Conservation (phyloP, 2,329 filamentous ascomycete species). For the Raffaelea albimanens region DNA sequence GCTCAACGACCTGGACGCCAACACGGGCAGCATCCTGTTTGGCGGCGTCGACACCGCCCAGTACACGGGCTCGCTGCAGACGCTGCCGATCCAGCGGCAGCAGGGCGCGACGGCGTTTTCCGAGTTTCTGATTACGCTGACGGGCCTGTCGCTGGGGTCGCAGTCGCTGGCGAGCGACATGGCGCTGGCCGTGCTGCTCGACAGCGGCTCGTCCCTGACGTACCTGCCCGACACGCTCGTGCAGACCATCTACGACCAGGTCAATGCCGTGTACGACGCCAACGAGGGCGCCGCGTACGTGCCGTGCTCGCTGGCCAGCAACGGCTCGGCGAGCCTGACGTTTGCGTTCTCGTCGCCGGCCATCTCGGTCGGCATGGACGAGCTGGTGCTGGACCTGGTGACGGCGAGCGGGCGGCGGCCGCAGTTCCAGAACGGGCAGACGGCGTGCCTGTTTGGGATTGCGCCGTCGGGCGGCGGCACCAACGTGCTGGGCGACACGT, state of each 20-base stretch:
- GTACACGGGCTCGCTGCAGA: slow-evolving; percentile 53
- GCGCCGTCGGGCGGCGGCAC: slow-evolving; percentile 44
- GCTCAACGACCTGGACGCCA: slow-evolving; percentile 62
- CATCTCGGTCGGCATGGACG: slow-evolving; percentile 47
- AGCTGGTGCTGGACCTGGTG: slow-evolving; percentile 47
- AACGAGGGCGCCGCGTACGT: slow-evolving; percentile 49
- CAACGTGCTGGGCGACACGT: slow-evolving; percentile 64
- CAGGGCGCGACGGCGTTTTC: slow-evolving; percentile 37
- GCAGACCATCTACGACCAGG: slow-evolving; percentile 43
- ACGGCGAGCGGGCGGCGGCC: slow-evolving; percentile 36
- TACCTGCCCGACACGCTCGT: slow-evolving; percentile 53
- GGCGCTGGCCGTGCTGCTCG: slow-evolving; percentile 56
- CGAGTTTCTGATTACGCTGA: slow-evolving; percentile 63
- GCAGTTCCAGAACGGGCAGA: slow-evolving; percentile 40
- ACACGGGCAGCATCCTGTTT: slow-evolving; percentile 60
- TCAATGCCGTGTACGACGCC: slow-evolving; percentile 50
- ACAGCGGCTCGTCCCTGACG: slow-evolving; percentile 59
- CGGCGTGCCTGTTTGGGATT: slow-evolving; percentile 60
- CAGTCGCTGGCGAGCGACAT: slow-evolving; percentile 34
- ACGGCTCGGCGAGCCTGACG: slow-evolving; percentile 30
- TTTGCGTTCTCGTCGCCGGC: slow-evolving; percentile 45
- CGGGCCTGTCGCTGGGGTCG: slow-evolving; percentile 39
- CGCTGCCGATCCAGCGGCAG: slow-evolving; percentile 54
- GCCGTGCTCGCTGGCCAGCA: slow-evolving; percentile 40
- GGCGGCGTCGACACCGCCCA: slow-evolving; percentile 63